Base-by-base conservation (phyloP, 129 eudicot species). In the Centella asiatica region DNA sequence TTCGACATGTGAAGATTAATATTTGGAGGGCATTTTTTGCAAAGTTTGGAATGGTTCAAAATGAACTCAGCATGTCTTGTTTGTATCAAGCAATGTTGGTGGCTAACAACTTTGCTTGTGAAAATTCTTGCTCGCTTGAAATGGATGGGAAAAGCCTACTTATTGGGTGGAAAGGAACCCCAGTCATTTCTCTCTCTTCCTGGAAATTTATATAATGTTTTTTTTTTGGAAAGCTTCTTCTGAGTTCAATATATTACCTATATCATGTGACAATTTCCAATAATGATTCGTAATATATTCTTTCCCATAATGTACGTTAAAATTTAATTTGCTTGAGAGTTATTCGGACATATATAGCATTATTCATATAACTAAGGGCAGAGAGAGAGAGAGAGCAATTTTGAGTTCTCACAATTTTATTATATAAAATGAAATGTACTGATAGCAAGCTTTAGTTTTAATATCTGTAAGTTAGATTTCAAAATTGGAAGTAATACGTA, bases 31-130 rank as follows among this genome's bases (percentile, higher is more conserved):
- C 61, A 56, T 56, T 56, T 12, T 56, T 56, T 3, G 22, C 61
- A 1, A 40, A 36, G 34, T 56, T 56, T 12, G 3, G n/a, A 27
- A 56, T 55, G 42, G 61, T 55, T 4, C 42, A 55, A 23, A 55
- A 17, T 27, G 42, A 55, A 28, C 61, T 31, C 40, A 55, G 61
- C 34, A 31, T 20, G 19, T 55, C 18, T 6, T 28, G 40, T 14
- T 18, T 55, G 61, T 29, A 55, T 55, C 61, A 55, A 55, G 60
- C 61, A 55, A 31, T 6, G 19, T 31, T 55, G 61, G 61, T 55
- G 12, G 2, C 42, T 18, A 55, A 18, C 22, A 55, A 29, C 11
- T 18, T 31, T 15, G 39, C 6, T 31, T 2, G 17, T 29, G 42
- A 20, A 18, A 31, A 14, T 55, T 31, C 42, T 55, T 55, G 61